A percentile compares a stretch with the other conserved stretches of the same genome.
Evolutionary conservation across 75 land plant genomes (phyloP).

Genomic region (Cryptomeria japonica): DNA sequence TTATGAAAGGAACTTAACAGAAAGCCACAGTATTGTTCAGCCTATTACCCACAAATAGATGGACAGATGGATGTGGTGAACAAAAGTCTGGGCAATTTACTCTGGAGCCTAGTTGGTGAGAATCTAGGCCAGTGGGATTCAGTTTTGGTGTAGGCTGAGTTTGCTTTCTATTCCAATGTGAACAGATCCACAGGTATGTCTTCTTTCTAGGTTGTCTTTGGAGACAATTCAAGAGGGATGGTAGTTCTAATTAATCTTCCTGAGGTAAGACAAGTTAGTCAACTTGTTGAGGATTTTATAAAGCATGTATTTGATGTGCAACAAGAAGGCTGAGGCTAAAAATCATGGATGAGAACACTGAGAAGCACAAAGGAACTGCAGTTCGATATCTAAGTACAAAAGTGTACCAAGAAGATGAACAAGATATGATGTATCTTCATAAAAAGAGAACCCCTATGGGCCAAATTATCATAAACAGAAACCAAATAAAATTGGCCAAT

Average conservation of each 20-base stretch:
- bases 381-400: no score
- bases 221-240: background rate
- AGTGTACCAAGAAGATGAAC: no score
- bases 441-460: no score
- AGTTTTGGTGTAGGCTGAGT: background rate
- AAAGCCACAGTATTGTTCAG: background rate
- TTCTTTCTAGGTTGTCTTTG: background rate
- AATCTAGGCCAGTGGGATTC: background rate
- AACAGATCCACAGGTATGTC: background rate
- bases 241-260: background rate
- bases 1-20: background rate
- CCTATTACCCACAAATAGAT: background rate
- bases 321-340: no score
- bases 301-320: background rate
- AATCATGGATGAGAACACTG: no score
- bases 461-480: no score
- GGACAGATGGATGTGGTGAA: background rate
- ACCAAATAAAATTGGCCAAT: no score
- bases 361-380: no score
- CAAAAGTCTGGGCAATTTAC: background rate
- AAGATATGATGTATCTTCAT: no score
- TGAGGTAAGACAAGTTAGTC: background rate
- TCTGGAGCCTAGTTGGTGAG: background rate
- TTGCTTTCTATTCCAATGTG: background rate
- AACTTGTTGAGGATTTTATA: background rate